Conservation (phyloP, 2,329 filamentous ascomycete species). For the Trichoderma sp. region DNA sequence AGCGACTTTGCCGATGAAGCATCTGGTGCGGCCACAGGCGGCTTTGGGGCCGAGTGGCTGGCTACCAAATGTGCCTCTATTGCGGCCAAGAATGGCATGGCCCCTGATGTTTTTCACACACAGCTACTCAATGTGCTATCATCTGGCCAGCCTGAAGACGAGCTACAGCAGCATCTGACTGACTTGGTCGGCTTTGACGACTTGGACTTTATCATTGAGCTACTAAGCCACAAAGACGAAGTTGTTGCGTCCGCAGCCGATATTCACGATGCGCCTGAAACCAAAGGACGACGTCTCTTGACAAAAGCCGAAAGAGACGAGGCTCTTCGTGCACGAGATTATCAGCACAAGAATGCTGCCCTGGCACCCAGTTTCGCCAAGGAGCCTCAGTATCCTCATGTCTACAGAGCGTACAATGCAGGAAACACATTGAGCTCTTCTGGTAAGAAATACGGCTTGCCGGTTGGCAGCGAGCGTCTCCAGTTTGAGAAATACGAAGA, state of each 20-base stretch:
- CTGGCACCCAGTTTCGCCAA: conserved; percentile 73
- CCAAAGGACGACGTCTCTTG: conserved; percentile 59
- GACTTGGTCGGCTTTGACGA: conserved; percentile 94
- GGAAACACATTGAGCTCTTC: conserved; percentile 82
- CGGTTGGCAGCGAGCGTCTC: conserved; percentile 70
- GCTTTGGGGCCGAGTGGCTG: conserved; percentile 72
- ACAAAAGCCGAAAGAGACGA: conserved; percentile 79
- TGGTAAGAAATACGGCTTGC: conserved; percentile 82
- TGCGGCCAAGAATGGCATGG: conserved; percentile 67
- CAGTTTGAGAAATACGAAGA: conserved; percentile 85
- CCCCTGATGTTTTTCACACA: conserved; percentile 70
- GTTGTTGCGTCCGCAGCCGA: conserved; percentile 57
- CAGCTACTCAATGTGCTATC: conserved; percentile 77
- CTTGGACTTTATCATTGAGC: conserved; percentile 86
- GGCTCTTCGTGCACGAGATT: conserved; percentile 73
- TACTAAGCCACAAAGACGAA: conserved; percentile 76
- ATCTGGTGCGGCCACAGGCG: conserved; percentile 36
- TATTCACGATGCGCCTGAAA: conserved; percentile 40
- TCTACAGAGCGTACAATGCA: conserved; percentile 81
- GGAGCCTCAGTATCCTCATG: conserved; percentile 85
- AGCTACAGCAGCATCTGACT: conserved; percentile 86
- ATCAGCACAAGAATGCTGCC: conserved; percentile 77
- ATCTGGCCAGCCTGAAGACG: conserved; percentile 72
- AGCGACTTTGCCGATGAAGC: conserved; percentile 61
- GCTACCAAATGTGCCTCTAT: conserved; percentile 68